These are phyloP conservation scores for Russula earlei DNA, from an alignment of 768 basidiomycete species.

Conservation along the genomic window DNA sequence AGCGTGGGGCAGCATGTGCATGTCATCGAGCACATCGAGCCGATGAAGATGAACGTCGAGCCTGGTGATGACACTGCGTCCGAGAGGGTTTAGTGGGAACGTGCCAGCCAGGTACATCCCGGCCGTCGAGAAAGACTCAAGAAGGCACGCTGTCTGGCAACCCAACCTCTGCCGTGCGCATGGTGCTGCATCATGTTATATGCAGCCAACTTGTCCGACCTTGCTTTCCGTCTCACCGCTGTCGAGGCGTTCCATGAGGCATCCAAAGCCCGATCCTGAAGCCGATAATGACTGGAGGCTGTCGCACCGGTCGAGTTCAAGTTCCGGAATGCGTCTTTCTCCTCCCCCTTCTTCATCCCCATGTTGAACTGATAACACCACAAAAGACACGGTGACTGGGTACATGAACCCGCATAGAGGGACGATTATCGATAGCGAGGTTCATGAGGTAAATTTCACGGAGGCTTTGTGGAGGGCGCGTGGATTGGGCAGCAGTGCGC, in stretches of 20 bases:
- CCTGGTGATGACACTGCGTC: conserved; percentile 79
- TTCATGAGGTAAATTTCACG: conserved; percentile 95
- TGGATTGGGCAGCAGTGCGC: no score
- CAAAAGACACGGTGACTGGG: conserved; percentile 75
- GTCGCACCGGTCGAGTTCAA: no score
- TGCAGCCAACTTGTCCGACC: conserved; percentile 90
- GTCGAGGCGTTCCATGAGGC: conserved; percentile 92
- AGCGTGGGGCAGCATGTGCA: conserved; percentile 96
- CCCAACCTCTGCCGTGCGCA: conserved; percentile 72
- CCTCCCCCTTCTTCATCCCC: not conserved
- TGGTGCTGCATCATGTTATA: conserved; percentile 87
- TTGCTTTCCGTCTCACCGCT: conserved; percentile 87
- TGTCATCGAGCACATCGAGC: conserved; percentile 85
- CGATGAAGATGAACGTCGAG: conserved; percentile 65
- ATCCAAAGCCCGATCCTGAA: conserved; percentile 55
- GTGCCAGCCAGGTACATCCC: conserved; percentile 90
- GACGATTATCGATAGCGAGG: conserved; percentile 91
- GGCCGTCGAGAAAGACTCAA: conserved; percentile 91
- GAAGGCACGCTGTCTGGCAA: conserved; percentile 88
- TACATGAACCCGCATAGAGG: conserved; percentile 88
- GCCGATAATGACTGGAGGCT: conserved; percentile 98
- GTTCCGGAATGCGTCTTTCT: conserved; percentile 36
- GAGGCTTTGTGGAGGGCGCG: conserved; percentile 82
- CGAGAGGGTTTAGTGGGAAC: conserved; percentile 82
- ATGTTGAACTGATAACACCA: conserved; percentile 2